Percentiles rank a stretch among this genome's conserved stretches.
phyloP scores from a whole-genome alignment of 2,329 filamentous ascomycete genomes.

The Paraphaeosphaeria minitans region DNA sequence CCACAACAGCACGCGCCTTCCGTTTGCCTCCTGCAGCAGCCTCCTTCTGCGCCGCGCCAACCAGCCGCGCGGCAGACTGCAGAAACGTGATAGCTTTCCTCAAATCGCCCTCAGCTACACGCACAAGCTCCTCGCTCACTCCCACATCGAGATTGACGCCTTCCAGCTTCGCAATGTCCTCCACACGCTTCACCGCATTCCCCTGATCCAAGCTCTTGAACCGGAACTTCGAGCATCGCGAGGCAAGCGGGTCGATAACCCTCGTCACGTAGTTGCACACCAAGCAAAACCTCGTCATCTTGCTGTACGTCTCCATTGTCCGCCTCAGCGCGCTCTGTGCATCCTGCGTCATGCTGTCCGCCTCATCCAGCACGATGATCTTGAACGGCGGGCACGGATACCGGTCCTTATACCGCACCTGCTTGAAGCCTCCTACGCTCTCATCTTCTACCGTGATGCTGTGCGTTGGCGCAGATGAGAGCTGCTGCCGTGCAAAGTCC shows the following conservation, averaged over 20 bases:
- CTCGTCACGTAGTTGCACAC: slow-evolving; percentile 99
- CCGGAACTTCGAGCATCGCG: slow-evolving; percentile 92
- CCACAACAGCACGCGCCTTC: slow-evolving; percentile 53
- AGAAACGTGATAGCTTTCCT: slow-evolving; percentile 95
- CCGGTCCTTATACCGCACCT: slow-evolving; percentile 59
- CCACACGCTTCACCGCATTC: slow-evolving; percentile 78
- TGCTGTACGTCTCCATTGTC: slow-evolving; percentile 98
- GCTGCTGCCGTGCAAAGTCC: slow-evolving; percentile 93
- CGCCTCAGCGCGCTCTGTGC: slow-evolving; percentile 89
- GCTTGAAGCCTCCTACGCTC: slow-evolving; percentile 30
- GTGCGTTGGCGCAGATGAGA: slow-evolving; percentile 75
- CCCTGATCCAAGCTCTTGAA: slow-evolving; percentile 94
- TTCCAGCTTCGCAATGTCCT: slow-evolving; percentile 82
- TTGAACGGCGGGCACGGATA: slow-evolving; percentile 98
- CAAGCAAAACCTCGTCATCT: slow-evolving; percentile 95
- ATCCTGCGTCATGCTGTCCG: slow-evolving; percentile 98
- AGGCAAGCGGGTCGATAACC: slow-evolving; percentile 95
- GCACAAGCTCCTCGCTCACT: slow-evolving; percentile 81
- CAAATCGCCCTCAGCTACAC: slow-evolving; percentile 90
- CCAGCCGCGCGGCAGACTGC: slow-evolving; percentile 89
- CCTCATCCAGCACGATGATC: slow-evolving; percentile 97
- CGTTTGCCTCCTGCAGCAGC: slow-evolving; percentile 43
- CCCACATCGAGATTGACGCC: slow-evolving; percentile 76
- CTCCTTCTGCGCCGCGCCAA: slow-evolving; percentile 62
- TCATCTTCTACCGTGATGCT: slow-evolving; percentile 62